Evolutionary conservation across 2,329 filamentous ascomycete species (phyloP).

Genomic region (Grosmannia serpens): DNA sequence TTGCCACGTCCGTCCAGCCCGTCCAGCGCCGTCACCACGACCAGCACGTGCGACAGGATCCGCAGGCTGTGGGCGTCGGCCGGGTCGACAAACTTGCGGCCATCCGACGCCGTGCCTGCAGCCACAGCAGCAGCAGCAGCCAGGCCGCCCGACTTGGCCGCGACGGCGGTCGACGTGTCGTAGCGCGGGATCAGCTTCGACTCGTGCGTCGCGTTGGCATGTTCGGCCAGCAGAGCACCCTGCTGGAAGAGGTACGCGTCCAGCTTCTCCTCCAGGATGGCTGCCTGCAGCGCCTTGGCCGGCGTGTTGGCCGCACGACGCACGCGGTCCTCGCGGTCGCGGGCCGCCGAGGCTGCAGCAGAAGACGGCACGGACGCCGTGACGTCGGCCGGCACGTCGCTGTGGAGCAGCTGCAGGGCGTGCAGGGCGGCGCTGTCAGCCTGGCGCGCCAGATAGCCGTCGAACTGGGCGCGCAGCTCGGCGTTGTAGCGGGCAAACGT

Average conservation of each 20-base stretch:
- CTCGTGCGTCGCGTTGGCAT: conserved; percentile 25
- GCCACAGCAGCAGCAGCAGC: conserved; percentile 12
- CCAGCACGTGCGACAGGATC: conserved; percentile 54
- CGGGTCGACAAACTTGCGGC: conserved; percentile 32
- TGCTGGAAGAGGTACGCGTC: conserved; percentile 47
- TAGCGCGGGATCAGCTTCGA: conserved; percentile 33
- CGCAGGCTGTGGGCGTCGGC: conserved; percentile 54
- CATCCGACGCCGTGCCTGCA: not conserved
- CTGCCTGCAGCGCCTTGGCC: conserved; percentile 65
- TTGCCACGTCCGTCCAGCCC: conserved; percentile 20
- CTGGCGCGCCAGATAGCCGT: conserved; percentile 13
- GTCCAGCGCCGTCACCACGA: conserved; percentile 56
- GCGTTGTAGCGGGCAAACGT: conserved; percentile 16
- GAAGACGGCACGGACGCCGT: not conserved
- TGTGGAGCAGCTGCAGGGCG: conserved; percentile 10
- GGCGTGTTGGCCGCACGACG: conserved; percentile 31
- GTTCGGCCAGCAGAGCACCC: conserved; percentile 37
- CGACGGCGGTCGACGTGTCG: conserved; percentile 13
- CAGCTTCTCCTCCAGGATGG: conserved; percentile 55
- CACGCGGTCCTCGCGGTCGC: conserved; percentile 4
- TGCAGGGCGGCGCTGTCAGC: conserved; percentile 10
- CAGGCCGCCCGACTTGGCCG: conserved; percentile 17
- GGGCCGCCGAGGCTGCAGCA: not conserved
- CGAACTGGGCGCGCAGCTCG: conserved; percentile 15
- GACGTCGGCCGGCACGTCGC: conserved; percentile 7